Conservation (phyloP, 345 rosid species). For the Mangifera indica region DNA sequence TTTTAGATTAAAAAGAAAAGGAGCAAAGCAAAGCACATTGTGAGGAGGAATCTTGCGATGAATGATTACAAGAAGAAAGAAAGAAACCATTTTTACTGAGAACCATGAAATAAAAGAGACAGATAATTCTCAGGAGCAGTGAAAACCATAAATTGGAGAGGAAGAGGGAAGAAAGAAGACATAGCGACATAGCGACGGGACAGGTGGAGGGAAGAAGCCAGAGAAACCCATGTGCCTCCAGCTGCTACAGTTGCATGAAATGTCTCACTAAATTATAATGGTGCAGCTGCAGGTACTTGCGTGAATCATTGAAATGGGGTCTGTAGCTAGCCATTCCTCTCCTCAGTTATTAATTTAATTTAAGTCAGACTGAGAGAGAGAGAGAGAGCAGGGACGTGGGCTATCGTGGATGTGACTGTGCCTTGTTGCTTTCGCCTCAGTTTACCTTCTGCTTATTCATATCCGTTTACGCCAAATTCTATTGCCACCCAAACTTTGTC, state of each 20-base stretch:
- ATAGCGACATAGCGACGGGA: slow-evolving; percentile 3
- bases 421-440: slow-evolving; percentile 19
- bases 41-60: slow-evolving; percentile 6
- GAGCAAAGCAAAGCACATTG: not conserved
- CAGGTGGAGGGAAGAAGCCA: slow-evolving; percentile 11
- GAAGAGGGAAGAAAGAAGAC: not conserved
- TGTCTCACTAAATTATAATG: slow-evolving; percentile 11
- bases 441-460: not conserved
- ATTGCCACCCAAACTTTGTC: too few species aligned
- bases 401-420: slow-evolving; percentile 38
- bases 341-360: not conserved
- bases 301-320: slow-evolving; percentile 12
- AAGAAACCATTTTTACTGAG: too few species aligned
- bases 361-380: slow-evolving; percentile 14
- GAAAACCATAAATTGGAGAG: not conserved
- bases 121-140: not conserved
- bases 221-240: slow-evolving; percentile 35
- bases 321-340: not conserved
- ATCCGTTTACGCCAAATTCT: too few species aligned
- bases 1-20: too few species aligned
- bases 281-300: slow-evolving; percentile 6
- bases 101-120: slow-evolving; percentile 1
- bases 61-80: not conserved
- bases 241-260: slow-evolving; percentile 5
- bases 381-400: slow-evolving; percentile 5